Percentiles rank a stretch among this genome's conserved stretches.
These are phyloP conservation scores for Fusarium sp. DNA, from an alignment of 2,329 filamentous ascomycete species.

Conservation along the genomic window DNA sequence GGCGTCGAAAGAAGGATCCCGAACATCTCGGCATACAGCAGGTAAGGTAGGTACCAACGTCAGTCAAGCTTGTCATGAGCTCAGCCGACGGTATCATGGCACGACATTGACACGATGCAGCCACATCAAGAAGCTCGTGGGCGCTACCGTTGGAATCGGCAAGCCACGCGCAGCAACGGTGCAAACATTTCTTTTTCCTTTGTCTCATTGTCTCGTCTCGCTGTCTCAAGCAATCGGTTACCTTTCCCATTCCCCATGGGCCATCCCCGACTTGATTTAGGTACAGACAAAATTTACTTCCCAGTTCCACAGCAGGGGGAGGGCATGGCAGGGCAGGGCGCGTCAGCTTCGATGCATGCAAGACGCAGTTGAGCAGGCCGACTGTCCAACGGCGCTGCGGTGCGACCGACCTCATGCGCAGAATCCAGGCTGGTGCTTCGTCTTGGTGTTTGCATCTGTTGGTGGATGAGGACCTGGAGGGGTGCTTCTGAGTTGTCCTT, in stretches of 20 bases:
- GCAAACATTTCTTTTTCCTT: background rate
- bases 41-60: background rate
- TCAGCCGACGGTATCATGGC: background rate
- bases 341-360: constrained; percentile 39
- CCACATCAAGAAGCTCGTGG: constrained; percentile 18
- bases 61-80: constrained; percentile 11
- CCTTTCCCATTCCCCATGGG: constrained; percentile 9
- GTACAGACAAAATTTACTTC: background rate
- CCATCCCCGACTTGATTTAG: background rate
- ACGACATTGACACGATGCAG: constrained; percentile 26
- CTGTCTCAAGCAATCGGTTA: constrained; percentile 12
- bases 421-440: constrained; percentile 6
- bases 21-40: constrained; percentile 9
- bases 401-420: constrained; percentile 25
- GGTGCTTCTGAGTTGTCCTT: constrained; percentile 37
- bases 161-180: constrained; percentile 17
- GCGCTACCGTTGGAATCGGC: constrained; percentile 5
- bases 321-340: constrained; percentile 5
- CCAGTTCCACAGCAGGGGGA: constrained; percentile 32
- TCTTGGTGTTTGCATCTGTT: background rate
- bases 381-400: constrained; percentile 41
- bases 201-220: background rate
- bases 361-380: constrained; percentile 16
- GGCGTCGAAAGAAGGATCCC: background rate
- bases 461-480: constrained; percentile 9